A percentile compares a stretch with the other conserved stretches of the same genome.
phyloP scores from a whole-genome alignment of 768 basidiomycete species.

The Suillus hirtellus region DNA sequence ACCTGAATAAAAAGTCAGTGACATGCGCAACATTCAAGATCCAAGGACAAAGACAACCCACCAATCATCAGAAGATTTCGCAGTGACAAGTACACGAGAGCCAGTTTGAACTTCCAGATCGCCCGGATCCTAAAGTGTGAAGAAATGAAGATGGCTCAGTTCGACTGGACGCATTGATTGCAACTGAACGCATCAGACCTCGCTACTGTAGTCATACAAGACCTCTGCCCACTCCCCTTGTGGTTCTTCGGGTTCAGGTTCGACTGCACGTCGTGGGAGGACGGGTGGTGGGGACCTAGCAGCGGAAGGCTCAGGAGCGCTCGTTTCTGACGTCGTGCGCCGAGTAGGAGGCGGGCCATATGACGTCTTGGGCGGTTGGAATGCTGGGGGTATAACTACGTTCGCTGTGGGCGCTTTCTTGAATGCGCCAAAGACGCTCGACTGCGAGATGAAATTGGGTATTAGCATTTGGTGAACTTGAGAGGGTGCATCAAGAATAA shows the following conservation, averaged over 20 bases:
- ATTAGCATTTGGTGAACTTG: background rate
- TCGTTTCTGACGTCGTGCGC: constrained; percentile 28
- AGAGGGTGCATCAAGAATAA: constrained; percentile 27
- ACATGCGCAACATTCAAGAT: constrained; percentile 11
- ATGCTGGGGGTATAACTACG: constrained; percentile 40
- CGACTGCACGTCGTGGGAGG: constrained; percentile 15
- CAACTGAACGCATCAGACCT: constrained; percentile 36
- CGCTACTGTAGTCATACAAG: constrained; percentile 71
- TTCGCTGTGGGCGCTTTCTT: constrained; percentile 39
- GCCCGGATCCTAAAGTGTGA: constrained; percentile 54
- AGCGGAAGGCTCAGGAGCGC: constrained; percentile 12
- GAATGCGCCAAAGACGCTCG: constrained; percentile 24
- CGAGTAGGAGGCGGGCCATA: constrained; percentile 58
- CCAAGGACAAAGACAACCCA: constrained; percentile 33
- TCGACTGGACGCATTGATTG: background rate
- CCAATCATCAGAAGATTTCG: constrained; percentile 77
- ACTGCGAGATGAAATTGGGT: constrained; percentile 10
- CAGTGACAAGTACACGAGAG: constrained; percentile 61
- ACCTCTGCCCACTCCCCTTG: constrained; percentile 77
- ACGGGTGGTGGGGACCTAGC: constrained; percentile 29
- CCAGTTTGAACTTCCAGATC: constrained; percentile 63
- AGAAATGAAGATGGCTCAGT: constrained; percentile 2
- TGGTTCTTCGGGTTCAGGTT: constrained; percentile 35
- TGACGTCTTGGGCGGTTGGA: constrained; percentile 41
- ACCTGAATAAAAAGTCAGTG: constrained; percentile 43